Evolutionary conservation across 169 alveolate species (phyloP), one percentile per base, ranked within the genome.

Genomic region (Plasmodium inui): DNA sequence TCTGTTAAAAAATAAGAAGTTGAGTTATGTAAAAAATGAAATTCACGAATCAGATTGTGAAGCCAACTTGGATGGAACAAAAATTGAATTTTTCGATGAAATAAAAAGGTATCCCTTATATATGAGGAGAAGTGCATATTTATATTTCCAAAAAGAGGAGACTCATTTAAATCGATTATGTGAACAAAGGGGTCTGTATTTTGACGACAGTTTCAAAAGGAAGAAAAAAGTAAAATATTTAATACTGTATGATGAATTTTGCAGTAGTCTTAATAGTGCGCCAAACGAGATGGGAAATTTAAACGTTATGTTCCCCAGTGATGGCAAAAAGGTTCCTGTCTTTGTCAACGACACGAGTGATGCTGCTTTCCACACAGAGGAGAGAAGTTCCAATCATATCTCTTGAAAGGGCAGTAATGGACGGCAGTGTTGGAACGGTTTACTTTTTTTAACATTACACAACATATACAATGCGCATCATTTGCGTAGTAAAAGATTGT

Each of bases 101-200:
- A 30, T 88, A 28, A 88, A 88, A 53, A 44, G 81, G 22, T 88
- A 88, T 67, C 94, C 94, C 1, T 78, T 88, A 79, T 37, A 78
- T 79, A 79, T 88, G 82, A 88, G 94, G 71, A 88, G 83, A 88
- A 78, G 79, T 50, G 94, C 90, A 73, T 88, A 79, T 88, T 57
- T 39, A 44, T 88, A 88, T 79, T 88, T 79, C 53, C 82, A 79
- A 41, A 88, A 88, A 8, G 89, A 88, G 19, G 89, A 88, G 4
- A 57, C 30, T 8, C 82, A 88, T 55, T 34, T 88, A 88, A 88
- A 88, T 88, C 44, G 73, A 80, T 78, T 88, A 88, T 88, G 94
- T 55, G 83, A 79, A 50, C 94, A 88, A 32, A 78, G 94, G 72
- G 94, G 94, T 5, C 79, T 88, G 57, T 92, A 81, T 80, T 84